A percentile compares a stretch with the other conserved stretches of the same genome.
phyloP scores from a whole-genome alignment of 2,329 filamentous ascomycete genomes.

The Sodiomyces alkalinus region DNA sequence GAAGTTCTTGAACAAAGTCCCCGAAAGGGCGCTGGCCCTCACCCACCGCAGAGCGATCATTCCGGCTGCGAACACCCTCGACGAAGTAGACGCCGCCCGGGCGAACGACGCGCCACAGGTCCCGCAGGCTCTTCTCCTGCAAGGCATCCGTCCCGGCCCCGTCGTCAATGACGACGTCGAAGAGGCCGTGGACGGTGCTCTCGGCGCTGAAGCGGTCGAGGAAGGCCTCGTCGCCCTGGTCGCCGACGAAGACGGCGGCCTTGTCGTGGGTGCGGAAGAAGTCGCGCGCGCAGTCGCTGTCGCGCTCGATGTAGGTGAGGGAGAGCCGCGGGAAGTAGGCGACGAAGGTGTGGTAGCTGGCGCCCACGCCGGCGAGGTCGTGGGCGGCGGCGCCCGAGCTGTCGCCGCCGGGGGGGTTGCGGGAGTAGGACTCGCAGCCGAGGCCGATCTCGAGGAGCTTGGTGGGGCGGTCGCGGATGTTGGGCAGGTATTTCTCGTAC shows the following conservation, averaged over 20 bases:
- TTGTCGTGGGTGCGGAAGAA: slow-evolving; percentile 18
- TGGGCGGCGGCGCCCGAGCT: slow-evolving; percentile 13
- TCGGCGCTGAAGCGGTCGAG: slow-evolving; percentile 19
- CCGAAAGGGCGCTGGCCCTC: slow-evolving; percentile 12
- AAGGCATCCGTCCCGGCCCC: slow-evolving; percentile 18
- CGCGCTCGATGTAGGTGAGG: slow-evolving; percentile 25
- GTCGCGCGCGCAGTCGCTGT: slow-evolving; percentile 18
- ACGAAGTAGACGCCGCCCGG: slow-evolving; percentile 20
- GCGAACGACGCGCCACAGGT: slow-evolving; percentile 20
- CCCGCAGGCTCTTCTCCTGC: slow-evolving; percentile 19
- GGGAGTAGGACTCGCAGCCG: slow-evolving; percentile 17
- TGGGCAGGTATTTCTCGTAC: slow-evolving; percentile 22
- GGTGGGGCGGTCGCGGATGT: slow-evolving; percentile 15
- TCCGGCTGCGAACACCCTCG: slow-evolving; percentile 17
- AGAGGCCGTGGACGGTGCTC: slow-evolving; percentile 8
- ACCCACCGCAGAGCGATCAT: slow-evolving; percentile 10
- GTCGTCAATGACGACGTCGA: slow-evolving; percentile 25
- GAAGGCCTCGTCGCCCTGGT: slow-evolving; percentile 21
- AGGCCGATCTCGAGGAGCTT: slow-evolving; percentile 26
- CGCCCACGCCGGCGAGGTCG: slow-evolving; percentile 19
- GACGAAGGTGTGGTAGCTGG: slow-evolving; percentile 23
- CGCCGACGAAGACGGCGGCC: slow-evolving; percentile 22
- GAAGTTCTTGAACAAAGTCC: slow-evolving; percentile 12
- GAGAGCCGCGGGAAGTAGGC: slow-evolving; percentile 22
- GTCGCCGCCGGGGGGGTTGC: slow-evolving; percentile 7